phyloP scores from a whole-genome alignment of 2,329 filamentous ascomycete species.

The Colletotrichum cereale region DNA sequence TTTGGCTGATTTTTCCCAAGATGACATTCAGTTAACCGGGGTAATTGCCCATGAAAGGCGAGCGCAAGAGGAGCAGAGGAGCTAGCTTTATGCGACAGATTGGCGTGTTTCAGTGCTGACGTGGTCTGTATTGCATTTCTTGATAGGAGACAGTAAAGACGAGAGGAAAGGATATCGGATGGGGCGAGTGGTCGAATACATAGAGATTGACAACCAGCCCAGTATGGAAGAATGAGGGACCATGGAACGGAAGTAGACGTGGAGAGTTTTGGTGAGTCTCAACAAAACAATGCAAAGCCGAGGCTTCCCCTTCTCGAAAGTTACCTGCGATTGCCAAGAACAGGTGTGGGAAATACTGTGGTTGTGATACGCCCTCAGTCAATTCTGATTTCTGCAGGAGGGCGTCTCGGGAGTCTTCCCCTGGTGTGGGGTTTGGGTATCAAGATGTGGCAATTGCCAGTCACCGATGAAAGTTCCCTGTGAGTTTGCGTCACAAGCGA shows the following conservation, averaged over 20 bases:
- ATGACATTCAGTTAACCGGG: no score
- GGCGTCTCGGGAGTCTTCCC: neutral
- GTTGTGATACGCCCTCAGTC: neutral
- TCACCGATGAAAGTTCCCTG: neutral
- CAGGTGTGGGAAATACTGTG: neutral
- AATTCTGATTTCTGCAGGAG: neutral
- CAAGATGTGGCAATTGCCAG: neutral
- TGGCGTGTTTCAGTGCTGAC: no score
- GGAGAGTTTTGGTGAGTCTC: neutral
- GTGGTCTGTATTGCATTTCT: neutral
- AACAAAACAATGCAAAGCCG: neutral
- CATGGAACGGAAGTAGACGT: neutral
- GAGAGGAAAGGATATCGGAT: neutral
- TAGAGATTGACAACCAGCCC: neutral
- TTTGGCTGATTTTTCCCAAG: no score
- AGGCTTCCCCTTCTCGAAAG: neutral
- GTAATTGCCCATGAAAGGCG: no score
- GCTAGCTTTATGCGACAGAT: no score
- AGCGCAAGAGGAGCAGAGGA: no score
- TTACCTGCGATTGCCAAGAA: neutral
- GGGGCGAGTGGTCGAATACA: neutral
- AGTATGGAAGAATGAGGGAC: neutral
- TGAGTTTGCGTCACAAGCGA: slow-evolving; percentile 1
- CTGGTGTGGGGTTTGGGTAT: neutral
- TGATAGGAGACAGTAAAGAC: neutral